A percentile compares a stretch with the other conserved stretches of the same genome.
These are phyloP conservation scores for Triticum turgidum DNA, from an alignment of 176 grass and related monocot species.

Conservation along the genomic window DNA sequence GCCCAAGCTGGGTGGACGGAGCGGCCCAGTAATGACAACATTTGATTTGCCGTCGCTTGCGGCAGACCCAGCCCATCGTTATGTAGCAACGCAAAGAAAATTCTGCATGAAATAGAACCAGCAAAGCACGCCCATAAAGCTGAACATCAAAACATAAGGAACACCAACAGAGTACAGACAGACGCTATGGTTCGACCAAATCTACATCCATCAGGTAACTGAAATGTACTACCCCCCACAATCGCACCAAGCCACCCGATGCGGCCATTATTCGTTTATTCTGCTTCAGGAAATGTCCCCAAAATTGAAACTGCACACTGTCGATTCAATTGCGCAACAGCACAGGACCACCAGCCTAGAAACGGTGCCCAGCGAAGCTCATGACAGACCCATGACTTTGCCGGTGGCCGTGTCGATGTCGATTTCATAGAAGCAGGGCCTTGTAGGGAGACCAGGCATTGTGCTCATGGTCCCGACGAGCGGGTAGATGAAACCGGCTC, in stretches of 20 bases:
- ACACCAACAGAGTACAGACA: constrained; percentile 2
- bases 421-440: constrained; percentile 94
- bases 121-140: too few species aligned
- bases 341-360: neutral
- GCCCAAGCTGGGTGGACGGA: neutral
- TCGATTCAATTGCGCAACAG: neutral
- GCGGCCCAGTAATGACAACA: neutral
- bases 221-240: neutral
- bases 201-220: neutral
- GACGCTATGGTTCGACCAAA: constrained; percentile 13
- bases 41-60: neutral
- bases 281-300: constrained; percentile 16
- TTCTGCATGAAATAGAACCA: neutral
- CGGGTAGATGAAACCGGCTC: constrained; percentile 92
- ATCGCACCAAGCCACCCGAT: constrained; percentile 5
- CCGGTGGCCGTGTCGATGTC: constrained; percentile 73
- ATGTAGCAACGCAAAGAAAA: neutral
- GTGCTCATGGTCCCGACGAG: constrained; percentile 95
- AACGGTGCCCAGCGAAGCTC: neutral
- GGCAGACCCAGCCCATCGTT: too few species aligned
- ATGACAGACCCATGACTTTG: constrained; percentile 78
- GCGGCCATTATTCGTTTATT: constrained; percentile 13
- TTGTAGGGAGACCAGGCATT: constrained; percentile 93
- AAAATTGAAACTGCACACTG: constrained; percentile 14
- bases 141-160: neutral